Evolutionary conservation across 192 early-diverging fungal genomes (phyloP), one percentile per base, ranked within the genome.

Genomic region (Backusella sp.): DNA sequence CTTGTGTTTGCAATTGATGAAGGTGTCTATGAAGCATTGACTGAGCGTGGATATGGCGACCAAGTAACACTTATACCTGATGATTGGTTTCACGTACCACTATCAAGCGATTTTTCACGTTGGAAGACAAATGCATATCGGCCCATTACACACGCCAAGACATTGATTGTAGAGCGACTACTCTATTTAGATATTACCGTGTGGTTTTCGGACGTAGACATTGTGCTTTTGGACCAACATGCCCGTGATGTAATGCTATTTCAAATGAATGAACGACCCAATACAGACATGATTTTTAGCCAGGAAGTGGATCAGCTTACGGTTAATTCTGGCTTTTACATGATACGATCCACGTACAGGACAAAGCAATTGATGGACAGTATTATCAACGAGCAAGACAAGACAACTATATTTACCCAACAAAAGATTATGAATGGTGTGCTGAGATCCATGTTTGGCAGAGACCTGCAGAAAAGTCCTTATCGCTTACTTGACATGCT

Each of bases 1-100:
- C 37, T 83, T n/a, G 73, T 83, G 0, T 83, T 83, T 69, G 78
- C 76, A 9, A 79, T 80, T 68, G 82, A 83, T 72, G 34, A 83
- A 17, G 76, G 37, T 14, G 52, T 83, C 42, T 70, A 68, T 11
- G 82, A 80, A 34, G 56, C 49, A n/a, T 49, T 83, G 46, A 69
- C 41, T 4, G 19, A 70, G 7, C n/a, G 73, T n/a, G 79, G 82
- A 2, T 80, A 77, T 35, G 70, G 70, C 5, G 41, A 56, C 5
- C 74, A 79, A 68, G 82, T 80, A 2, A 73, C 80, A 4, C 34
- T 66, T 21, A 83, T 83, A 19, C 82, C 82, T 41, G 15, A 69
- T 46, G 76, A 83, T 42, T 83, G 82, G 82, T 80, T 83, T 30
- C 79, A 83, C 69, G 28, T 49, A 30, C 53, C 77, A 65, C 7